Evolutionary conservation across 2,329 filamentous ascomycete species (phyloP).

Genomic region (Calonectria pseudoturangicola): DNA sequence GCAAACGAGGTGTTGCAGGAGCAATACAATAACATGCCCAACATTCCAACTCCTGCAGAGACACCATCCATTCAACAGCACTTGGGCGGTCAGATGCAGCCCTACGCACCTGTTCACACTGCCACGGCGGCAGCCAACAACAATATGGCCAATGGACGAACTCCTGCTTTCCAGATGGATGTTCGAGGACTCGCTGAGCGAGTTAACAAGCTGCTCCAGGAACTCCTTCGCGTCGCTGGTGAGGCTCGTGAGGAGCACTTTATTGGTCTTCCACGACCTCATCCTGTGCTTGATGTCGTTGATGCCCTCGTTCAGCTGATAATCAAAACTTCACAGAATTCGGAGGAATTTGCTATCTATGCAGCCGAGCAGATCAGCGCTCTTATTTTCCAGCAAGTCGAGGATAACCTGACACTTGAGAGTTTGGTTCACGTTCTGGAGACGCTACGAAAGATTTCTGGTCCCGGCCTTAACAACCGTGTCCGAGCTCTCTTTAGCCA

Average conservation of each 20-base stretch:
- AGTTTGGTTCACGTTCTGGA: constrained; percentile 78
- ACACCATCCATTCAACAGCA: constrained; percentile 70
- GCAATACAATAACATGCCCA: constrained; percentile 74
- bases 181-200: constrained; percentile 71
- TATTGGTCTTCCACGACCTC: constrained; percentile 73
- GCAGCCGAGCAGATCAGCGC: constrained; percentile 76
- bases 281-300: constrained; percentile 76
- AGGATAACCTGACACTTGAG: constrained; percentile 75
- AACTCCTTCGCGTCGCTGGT: constrained; percentile 73
- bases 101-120: constrained; percentile 73
- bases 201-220: constrained; percentile 74
- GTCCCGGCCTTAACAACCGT: constrained; percentile 71
- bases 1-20: constrained; percentile 80
- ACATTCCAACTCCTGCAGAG: constrained; percentile 75
- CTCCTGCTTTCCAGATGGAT: constrained; percentile 69
- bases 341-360: constrained; percentile 75
- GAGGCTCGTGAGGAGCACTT: constrained; percentile 77
- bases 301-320: constrained; percentile 78
- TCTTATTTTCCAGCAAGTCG: constrained; percentile 73
- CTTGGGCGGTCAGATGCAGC: constrained; percentile 71
- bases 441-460: constrained; percentile 75
- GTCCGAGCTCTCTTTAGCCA: constrained; percentile 74
- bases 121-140: constrained; percentile 52
- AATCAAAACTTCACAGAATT: constrained; percentile 77
- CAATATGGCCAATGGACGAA: constrained; percentile 70